phyloP scores from a whole-genome alignment of 352 stramenopile species.

The Phytophthora tentaculata region DNA sequence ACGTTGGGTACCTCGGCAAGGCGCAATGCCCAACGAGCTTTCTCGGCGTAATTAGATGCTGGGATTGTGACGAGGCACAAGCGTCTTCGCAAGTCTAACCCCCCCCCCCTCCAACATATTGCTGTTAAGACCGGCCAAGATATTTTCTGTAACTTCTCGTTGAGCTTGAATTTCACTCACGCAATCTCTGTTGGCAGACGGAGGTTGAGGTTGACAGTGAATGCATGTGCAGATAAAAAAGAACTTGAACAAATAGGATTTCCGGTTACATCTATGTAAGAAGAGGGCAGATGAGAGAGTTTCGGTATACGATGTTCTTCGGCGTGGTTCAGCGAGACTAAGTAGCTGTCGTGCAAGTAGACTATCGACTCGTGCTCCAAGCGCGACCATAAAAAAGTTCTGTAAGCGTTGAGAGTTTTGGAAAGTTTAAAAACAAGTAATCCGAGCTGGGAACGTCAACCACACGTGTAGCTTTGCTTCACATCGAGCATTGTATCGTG shows the following conservation, averaged over 20 bases:
- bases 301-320: too few species aligned
- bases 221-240: too few species aligned
- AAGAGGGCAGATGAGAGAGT: too few species aligned
- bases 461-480: conserved; percentile 1
- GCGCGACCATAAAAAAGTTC: too few species aligned
- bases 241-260: too few species aligned
- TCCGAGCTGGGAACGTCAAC: too few species aligned
- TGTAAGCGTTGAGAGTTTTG: too few species aligned
- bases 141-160: neutral
- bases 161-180: neutral
- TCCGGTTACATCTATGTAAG: too few species aligned
- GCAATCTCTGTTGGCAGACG: neutral
- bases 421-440: too few species aligned
- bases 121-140: neutral
- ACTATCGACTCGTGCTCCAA: too few species aligned
- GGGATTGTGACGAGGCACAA: conserved; percentile 51
- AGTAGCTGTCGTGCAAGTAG: too few species aligned
- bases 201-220: neutral
- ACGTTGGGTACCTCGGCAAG: conserved; percentile 47
- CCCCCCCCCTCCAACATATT: neutral
- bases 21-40: conserved; percentile 61
- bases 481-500: conserved; percentile 37
- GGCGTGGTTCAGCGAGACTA: too few species aligned
- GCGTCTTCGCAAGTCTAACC: neutral
- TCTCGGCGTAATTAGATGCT: conserved; percentile 67